Conservation (phyloP, 306 rosid species). For the Cucurbita pepo region DNA sequence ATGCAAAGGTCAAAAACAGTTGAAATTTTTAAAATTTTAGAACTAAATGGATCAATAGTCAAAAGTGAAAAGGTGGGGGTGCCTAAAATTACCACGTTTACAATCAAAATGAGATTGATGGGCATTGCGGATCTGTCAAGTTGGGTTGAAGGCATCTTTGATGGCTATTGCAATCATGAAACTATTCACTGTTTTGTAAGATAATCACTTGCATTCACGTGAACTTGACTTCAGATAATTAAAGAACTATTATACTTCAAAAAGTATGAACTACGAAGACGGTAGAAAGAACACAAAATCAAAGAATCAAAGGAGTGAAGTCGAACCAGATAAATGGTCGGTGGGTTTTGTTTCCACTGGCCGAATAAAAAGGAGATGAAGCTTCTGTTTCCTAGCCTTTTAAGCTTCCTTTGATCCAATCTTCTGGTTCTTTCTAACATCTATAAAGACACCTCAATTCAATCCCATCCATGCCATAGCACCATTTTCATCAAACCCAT, state of each 20-base stretch:
- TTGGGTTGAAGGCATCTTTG: neutral
- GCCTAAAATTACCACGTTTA: neutral
- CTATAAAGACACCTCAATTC: slow-evolving; percentile 25
- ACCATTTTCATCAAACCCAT: slow-evolving; percentile 4
- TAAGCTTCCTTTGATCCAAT: neutral
- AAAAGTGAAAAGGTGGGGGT: neutral
- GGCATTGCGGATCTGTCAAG: neutral
- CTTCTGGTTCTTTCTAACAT: slow-evolving; percentile 13
- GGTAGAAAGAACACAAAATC: neutral
- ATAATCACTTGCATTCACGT: neutral
- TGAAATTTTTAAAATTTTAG: neutral
- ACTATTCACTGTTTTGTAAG: neutral
- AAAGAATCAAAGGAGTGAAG: neutral
- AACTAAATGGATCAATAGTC: neutral
- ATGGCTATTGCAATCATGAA: neutral
- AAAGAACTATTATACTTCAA: neutral
- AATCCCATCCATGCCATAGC: slow-evolving; percentile 16
- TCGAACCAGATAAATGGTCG: neutral
- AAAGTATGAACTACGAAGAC: neutral
- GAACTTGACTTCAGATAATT: neutral
- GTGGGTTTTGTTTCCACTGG: neutral
- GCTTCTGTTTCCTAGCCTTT: neutral
- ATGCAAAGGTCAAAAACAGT: neutral
- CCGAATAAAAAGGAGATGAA: neutral
- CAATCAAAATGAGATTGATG: slow-evolving; percentile 1